A percentile compares a stretch with the other conserved stretches of the same genome.
Evolutionary conservation across 805 yeast genomes (phyloP).

Genomic region (Teunomyces stri): DNA sequence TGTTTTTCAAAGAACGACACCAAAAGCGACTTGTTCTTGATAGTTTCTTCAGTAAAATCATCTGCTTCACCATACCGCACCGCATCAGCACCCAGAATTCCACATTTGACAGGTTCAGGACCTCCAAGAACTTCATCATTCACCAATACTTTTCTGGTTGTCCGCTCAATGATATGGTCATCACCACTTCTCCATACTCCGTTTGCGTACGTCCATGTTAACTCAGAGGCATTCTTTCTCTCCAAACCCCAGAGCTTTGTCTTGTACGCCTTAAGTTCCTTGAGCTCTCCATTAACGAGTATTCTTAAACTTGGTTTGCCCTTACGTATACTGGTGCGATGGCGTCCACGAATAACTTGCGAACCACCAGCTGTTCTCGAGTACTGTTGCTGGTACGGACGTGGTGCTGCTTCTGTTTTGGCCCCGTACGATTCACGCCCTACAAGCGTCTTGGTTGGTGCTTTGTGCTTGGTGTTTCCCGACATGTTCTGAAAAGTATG

Average conservation of each 20-base stretch:
- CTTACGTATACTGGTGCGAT: constrained; percentile 53
- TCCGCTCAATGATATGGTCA: constrained; percentile 72
- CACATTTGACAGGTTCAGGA: constrained; percentile 17
- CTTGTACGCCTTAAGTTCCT: constrained; percentile 59
- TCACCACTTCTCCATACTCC: constrained; percentile 80
- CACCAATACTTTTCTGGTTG: constrained; percentile 13
- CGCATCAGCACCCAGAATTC: constrained; percentile 24
- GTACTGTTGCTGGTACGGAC: constrained; percentile 21
- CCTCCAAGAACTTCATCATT: constrained; percentile 8
- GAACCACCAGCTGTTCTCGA: constrained; percentile 34
- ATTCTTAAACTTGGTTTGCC: constrained; percentile 65
- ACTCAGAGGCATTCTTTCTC: constrained; percentile 55
- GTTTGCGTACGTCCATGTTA: constrained; percentile 59
- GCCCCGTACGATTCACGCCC: constrained; percentile 39
- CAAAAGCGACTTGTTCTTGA: constrained; percentile 29
- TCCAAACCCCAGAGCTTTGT: constrained; percentile 91
- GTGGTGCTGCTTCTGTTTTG: constrained; percentile 26
- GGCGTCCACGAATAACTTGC: constrained; percentile 55
- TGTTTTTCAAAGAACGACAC: constrained; percentile 31
- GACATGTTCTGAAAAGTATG: constrained; percentile 32
- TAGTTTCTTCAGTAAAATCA: constrained; percentile 18
- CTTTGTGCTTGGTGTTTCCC: constrained; percentile 34
- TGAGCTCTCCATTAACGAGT: constrained; percentile 53
- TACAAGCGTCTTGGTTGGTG: constrained; percentile 27
- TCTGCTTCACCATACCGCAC: constrained; percentile 21